Evolutionary conservation across 257 asterid genomes (phyloP), one percentile per base, ranked within the genome.

Genomic region (Mentha longifolia): DNA sequence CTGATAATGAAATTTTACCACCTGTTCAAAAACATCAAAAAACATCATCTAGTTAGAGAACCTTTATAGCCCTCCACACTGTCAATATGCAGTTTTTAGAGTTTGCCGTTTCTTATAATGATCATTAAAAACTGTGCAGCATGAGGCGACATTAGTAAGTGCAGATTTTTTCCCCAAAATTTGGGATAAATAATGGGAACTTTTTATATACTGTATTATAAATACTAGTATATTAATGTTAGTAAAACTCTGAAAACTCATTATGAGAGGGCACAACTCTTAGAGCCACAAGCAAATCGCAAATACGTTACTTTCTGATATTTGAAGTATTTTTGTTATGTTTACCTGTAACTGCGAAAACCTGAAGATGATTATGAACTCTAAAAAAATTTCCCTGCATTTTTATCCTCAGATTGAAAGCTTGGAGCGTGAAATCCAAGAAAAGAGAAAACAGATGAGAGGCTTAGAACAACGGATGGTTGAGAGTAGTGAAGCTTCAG

Each of bases 341-440:
- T 22, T 0, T 68, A 54, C 35, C 28, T 31, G 57, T 52, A 33
- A 51, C 57, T 54, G 67, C 60, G 72, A 46, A 55, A 22, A 47
- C 54, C 56, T 14, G 42, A 85, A 74, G 51, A 14, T 20, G 66
- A 61, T 61, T 63, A 42, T 65, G 66, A 60, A 61, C 63, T 74
- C 28, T 73, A 16, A 6, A 12, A 88, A 47, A 19, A 88, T 96
- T 19, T 51, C 13, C 55, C 20, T 64, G 43, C 67, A 37, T 78
- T 54, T 35, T 64, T 52, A 54, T 71, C 87, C 62, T 41, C 89
- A 95, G 98, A 84, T 92, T 76, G 85, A 92, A 80, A 85, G 80
- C 78, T 74, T 95, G 88, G 98, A 95, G 85, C 71, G 50, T 68
- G 98, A 89, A 76, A 89, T 95, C 77, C 87, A 85, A 68, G 97